Conservation (phyloP, 345 rosid species). For the Triadica sebifera region DNA sequence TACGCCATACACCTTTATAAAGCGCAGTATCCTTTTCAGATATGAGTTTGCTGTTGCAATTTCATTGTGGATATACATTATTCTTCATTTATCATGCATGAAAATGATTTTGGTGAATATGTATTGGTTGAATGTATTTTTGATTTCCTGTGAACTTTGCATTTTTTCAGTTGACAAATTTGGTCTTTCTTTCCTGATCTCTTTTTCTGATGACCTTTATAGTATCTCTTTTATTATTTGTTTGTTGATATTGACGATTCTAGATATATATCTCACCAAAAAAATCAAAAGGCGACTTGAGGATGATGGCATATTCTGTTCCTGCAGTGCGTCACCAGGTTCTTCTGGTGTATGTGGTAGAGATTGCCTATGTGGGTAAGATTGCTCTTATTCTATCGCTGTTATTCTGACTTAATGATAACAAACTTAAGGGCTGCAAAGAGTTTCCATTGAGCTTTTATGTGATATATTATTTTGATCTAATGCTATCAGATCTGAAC, state of each 20-base stretch:
- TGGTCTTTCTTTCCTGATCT: background rate
- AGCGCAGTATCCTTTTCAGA: constrained; percentile 73
- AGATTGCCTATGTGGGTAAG: constrained; percentile 99
- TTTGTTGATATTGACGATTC: constrained; percentile 37
- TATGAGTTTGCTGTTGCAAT: background rate
- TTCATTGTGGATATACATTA: constrained; percentile 7
- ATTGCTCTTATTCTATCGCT: constrained; percentile 4
- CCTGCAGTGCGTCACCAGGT: constrained; percentile 63
- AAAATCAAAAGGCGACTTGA: constrained; percentile 65
- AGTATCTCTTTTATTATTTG: background rate
- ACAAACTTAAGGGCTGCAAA: background rate
- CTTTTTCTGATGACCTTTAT: background rate
- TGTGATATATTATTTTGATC: background rate
- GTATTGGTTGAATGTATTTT: background rate
- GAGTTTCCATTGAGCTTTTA: background rate
- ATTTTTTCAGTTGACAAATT: background rate
- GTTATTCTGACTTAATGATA: background rate
- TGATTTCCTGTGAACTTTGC: background rate
- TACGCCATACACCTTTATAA: constrained; percentile 60
- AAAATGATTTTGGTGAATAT: background rate
- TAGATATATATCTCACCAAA: constrained; percentile 86
- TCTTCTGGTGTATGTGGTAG: constrained; percentile 65
- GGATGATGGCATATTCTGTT: constrained; percentile 97
- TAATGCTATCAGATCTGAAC: background rate
- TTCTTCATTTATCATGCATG: background rate